Evolutionary conservation across 2,329 filamentous ascomycete genomes (phyloP).

Genomic region (Beauveria brongniartii): DNA sequence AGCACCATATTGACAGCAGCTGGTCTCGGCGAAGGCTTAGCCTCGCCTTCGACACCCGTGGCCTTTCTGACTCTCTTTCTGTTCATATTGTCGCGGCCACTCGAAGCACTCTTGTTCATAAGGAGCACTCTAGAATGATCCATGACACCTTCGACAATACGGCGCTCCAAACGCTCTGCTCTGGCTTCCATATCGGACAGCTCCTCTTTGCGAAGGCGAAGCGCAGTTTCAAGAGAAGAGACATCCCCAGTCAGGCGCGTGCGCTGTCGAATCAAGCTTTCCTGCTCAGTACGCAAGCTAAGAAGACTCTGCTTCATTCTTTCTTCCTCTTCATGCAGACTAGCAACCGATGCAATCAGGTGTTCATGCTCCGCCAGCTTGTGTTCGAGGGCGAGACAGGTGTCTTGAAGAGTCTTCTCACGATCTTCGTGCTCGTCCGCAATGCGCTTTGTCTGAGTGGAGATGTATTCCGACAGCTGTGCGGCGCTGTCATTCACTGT

Average conservation of each 20-base stretch:
- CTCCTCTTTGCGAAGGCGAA: slow-evolving; percentile 83
- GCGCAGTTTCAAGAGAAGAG: slow-evolving; percentile 81
- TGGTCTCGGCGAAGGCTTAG: slow-evolving; percentile 20
- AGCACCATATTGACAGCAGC: slow-evolving; percentile 46
- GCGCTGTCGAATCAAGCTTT: slow-evolving; percentile 70
- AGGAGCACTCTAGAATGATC: slow-evolving; percentile 91
- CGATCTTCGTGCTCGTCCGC: slow-evolving; percentile 70
- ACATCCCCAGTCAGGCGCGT: slow-evolving; percentile 75
- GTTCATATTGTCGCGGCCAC: slow-evolving; percentile 47
- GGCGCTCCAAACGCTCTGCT: slow-evolving; percentile 80
- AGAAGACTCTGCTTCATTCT: slow-evolving; percentile 48
- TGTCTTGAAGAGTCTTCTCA: slow-evolving; percentile 72
- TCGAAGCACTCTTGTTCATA: slow-evolving; percentile 56
- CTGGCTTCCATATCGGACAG: slow-evolving; percentile 83
- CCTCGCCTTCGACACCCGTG: slow-evolving; percentile 17
- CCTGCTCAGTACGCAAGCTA: slow-evolving; percentile 58
- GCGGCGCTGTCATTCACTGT: slow-evolving; percentile 78
- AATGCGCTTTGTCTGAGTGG: slow-evolving; percentile 65
- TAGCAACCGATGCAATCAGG: slow-evolving; percentile 46
- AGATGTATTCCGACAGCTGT: slow-evolving; percentile 76
- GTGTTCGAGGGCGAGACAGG: slow-evolving; percentile 72
- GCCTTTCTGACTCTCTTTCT: slow-evolving; percentile 46
- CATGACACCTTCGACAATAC: slow-evolving; percentile 91
- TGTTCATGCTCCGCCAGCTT: slow-evolving; percentile 58
- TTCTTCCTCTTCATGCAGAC: slow-evolving; percentile 43